Conservation (phyloP, 139 green algal genomes). For the Tetradesmus lagerheimii region DNA sequence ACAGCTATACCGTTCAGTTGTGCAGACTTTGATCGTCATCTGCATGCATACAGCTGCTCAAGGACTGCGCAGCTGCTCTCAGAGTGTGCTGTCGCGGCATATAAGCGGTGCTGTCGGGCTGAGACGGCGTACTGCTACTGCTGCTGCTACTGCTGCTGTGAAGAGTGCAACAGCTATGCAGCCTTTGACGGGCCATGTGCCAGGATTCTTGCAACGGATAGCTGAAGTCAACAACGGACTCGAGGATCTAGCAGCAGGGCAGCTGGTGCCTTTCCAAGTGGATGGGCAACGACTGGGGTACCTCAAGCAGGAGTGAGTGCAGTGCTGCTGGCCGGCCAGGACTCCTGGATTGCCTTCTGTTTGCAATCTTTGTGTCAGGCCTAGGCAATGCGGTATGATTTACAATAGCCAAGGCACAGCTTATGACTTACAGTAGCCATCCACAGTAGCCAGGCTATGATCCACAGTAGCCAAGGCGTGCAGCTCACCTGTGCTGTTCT, state of each 20-base stretch:
- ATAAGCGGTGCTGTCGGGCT: too few relatives aligned
- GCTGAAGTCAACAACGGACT: slow-evolving; percentile 68
- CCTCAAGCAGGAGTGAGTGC: slow-evolving; percentile 59
- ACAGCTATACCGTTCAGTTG: background rate
- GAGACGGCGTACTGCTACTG: background rate
- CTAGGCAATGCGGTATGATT: too few relatives aligned
- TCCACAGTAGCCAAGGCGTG: too few relatives aligned
- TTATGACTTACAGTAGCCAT: too few relatives aligned
- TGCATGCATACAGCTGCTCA: background rate
- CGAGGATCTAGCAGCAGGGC: slow-evolving; percentile 40
- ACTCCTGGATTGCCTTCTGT: background rate
- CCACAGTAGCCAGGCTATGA: too few relatives aligned
- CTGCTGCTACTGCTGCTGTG: background rate
- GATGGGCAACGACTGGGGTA: slow-evolving; percentile 62
- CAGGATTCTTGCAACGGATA: slow-evolving; percentile 60
- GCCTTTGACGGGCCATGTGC: slow-evolving; percentile 37
- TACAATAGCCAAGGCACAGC: too few relatives aligned
- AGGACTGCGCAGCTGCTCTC: background rate
- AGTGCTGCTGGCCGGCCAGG: background rate
- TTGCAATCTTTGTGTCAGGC: background rate
- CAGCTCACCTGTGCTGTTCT: background rate
- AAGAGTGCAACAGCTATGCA: background rate
- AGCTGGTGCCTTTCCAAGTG: slow-evolving; percentile 63
- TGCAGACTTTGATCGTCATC: background rate
- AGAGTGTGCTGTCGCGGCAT: background rate